phyloP scores from a whole-genome alignment of 2,329 filamentous ascomycete species.

The Xylariomycetidae sp. region DNA sequence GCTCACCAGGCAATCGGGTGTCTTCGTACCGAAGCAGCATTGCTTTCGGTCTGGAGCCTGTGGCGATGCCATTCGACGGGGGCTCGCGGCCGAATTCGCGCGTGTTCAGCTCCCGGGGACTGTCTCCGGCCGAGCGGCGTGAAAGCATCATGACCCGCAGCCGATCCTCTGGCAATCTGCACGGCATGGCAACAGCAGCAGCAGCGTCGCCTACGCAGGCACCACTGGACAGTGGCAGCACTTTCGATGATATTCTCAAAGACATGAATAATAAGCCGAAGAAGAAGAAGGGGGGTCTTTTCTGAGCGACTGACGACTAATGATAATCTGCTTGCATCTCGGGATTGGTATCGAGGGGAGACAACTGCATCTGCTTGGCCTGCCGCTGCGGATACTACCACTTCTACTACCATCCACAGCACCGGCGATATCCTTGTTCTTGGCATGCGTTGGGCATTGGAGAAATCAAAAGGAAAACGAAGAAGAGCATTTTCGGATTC shows the following conservation, averaged over 20 bases:
- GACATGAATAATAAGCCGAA: constrained; percentile 27
- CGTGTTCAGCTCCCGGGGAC: constrained; percentile 20
- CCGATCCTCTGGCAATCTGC: constrained; percentile 26
- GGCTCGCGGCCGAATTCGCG: constrained; percentile 16
- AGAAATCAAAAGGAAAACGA: too few species aligned
- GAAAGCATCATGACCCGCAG: constrained; percentile 23
- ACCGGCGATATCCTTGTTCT: too few species aligned
- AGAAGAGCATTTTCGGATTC: too few species aligned
- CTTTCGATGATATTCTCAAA: constrained; percentile 30
- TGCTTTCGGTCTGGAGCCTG: constrained; percentile 26
- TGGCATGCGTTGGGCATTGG: too few species aligned
- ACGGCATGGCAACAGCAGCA: constrained; percentile 15
- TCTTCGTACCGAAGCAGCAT: constrained; percentile 25
- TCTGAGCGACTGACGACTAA: constrained; percentile 11
- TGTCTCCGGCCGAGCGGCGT: constrained; percentile 18
- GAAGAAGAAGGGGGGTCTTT: constrained; percentile 29
- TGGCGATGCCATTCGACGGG: constrained; percentile 16
- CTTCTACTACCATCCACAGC: too few species aligned
- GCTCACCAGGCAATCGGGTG: constrained; percentile 20
- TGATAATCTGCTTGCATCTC: too few species aligned
- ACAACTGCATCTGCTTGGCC: too few species aligned
- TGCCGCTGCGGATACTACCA: too few species aligned
- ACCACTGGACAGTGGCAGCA: constrained; percentile 23
- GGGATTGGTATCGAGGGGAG: too few species aligned
- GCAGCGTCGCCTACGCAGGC: constrained; percentile 2